These are phyloP conservation scores for Leishmania arabica DNA, from an alignment of 208 protist genomes.

Conservation along the genomic window DNA sequence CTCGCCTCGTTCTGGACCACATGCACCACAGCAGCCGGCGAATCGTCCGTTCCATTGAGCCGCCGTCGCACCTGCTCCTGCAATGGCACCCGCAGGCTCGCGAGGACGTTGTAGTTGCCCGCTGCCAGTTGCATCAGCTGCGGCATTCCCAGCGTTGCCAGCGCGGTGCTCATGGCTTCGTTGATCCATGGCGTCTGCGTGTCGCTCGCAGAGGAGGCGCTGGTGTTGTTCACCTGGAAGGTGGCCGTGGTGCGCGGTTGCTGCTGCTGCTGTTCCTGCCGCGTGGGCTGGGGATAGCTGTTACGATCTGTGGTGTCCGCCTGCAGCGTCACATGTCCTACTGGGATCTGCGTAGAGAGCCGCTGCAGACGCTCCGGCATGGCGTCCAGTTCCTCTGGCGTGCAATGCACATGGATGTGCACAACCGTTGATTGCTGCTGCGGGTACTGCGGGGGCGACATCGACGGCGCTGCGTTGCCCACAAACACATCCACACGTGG, in stretches of 20 bases:
- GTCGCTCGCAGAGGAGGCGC: background rate
- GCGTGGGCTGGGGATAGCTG: background rate
- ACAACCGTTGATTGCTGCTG: conserved; percentile 31
- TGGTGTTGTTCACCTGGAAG: background rate
- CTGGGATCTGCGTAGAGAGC: conserved; percentile 35
- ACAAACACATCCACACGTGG: conserved; percentile 6
- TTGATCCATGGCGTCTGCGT: conserved; percentile 13
- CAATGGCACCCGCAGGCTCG: conserved; percentile 17
- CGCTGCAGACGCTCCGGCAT: conserved; percentile 56
- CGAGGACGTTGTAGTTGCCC: conserved; percentile 11
- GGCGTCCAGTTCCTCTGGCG: conserved; percentile 58
- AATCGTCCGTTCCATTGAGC: background rate
- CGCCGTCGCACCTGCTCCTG: conserved; percentile 18
- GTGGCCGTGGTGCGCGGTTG: background rate
- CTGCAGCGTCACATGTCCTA: conserved; percentile 9
- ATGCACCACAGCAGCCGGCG: conserved; percentile 1
- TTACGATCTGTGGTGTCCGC: conserved; percentile 5
- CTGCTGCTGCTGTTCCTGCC: conserved; percentile 8
- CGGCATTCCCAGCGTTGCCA: conserved; percentile 6
- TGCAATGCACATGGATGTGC: conserved; percentile 81
- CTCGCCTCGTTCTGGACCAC: conserved; percentile 15
- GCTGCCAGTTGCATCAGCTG: conserved; percentile 15
- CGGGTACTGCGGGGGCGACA: conserved; percentile 10
- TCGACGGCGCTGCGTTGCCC: background rate
- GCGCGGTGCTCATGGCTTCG: conserved; percentile 5